Base-by-base conservation (phyloP, 805 yeast genomes). In the Candida hungchunana region DNA sequence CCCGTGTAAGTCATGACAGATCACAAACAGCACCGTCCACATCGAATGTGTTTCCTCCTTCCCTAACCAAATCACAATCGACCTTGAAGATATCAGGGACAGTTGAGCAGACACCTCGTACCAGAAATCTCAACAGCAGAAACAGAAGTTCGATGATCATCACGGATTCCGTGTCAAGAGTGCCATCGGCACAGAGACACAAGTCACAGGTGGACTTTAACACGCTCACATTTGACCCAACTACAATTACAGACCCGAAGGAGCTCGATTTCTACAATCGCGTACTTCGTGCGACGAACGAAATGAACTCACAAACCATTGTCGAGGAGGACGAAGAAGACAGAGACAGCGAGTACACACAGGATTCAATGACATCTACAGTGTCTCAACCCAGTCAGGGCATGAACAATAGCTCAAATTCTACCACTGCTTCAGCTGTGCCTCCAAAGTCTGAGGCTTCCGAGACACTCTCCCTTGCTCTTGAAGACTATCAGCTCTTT, bases 401-500 rank as follows among this genome's bases (percentile, higher is more conserved):
- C 12, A 7, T 28, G 28, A 17, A 18, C 20, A 17, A 20, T 6
- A 10, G 28, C n/a, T 14, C 24, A 9, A 28, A 34, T 13, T 18
- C 19, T 13, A 12, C 31, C 9, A 30, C 38, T 12, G 29, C 20
- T 3, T 10, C 26, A 3, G n/a, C 34, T 20, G 10, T 20, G 11
- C 8, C 8, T 20, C 10, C 8, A 8, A 20, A 25, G 27, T 9
- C 23, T 8, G 23, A 8, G 10, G 8, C 23, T 20, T 11, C 13
- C 7, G 39, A 44, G 5, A 17, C 41, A 6, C 29, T 48, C 14
- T 19, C 44, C 5, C 38, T 47, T 7, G 49, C 47, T 2, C 30
- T 52, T 14, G 51, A 42, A 27, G 55, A 50, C 26, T 52, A 52
- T 27, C 43, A 45, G 32, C 32, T 50, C 5, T 48, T 45, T 26